Base-by-base conservation (phyloP, 2,329 filamentous ascomycete genomes). In the Atkinsonella hypoxylon region DNA sequence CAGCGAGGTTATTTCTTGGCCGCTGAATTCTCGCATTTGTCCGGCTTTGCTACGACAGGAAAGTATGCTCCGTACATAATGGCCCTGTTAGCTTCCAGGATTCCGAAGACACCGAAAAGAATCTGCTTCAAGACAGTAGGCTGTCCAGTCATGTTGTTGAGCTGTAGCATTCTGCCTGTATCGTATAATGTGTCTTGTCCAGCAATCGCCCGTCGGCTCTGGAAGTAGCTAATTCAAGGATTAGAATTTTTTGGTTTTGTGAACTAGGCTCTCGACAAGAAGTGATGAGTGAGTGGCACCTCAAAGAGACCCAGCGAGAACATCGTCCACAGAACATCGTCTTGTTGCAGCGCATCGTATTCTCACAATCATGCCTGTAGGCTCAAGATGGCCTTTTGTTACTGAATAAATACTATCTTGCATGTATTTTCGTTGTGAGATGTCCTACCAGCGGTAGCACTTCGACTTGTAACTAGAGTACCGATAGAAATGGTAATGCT, bases 181-280 rank as follows among this genome's bases (percentile, higher is more conserved):
- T 61, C 62, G 36, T 58, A 58, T 0, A 60, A 17, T 62, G 9
- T 64, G 62, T 8, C 51, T 60, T 1, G 54, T 53, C 61, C 60
- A 64, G 13, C 53, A 50, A 0, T 60, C 58, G 5, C 55, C 58
- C 2, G 57, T 58, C 0, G 55, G 43, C 18, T 63, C 56, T 0
- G 61, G 54, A 49, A 63, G 59, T 1, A 64, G 51, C 62, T 64
- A 15, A 5, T 26, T 22, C 20, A 26, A 26, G n/a, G n/a, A 26
- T 26, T 26, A 8, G 26, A 2, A 7, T 26, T 26, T 2, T 26
- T 26, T 26, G 1, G 8, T 26, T 26, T 26, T 26, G 26, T 26
- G 8, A 26, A 26, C 26, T 26, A 26, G 20, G 26, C 26, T 26
- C 5, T 26, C 26, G 7, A 26, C 26, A 8, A 26, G 26, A 26